These are phyloP conservation scores for Lentinula aciculospora DNA, from an alignment of 768 basidiomycete genomes.

Conservation along the genomic window DNA sequence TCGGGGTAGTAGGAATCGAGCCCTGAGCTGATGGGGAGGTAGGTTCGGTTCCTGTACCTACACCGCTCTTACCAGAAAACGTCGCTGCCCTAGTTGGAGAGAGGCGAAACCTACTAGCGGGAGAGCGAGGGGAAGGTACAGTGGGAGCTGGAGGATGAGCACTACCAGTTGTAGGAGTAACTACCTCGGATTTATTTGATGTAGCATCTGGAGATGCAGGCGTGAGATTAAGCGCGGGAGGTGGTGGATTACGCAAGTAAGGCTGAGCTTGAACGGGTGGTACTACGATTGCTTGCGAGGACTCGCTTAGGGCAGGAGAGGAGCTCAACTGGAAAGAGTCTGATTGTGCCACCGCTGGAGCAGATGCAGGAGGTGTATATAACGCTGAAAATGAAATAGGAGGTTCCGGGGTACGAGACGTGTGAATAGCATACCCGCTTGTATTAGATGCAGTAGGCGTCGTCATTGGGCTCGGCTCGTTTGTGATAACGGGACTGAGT, in stretches of 20 bases:
- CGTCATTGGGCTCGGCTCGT: conserved; percentile 15
- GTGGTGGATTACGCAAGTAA: background rate
- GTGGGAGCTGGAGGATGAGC: background rate
- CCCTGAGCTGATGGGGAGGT: background rate
- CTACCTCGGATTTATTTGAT: background rate
- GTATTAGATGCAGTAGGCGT: conserved; percentile 20
- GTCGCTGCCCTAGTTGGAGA: background rate
- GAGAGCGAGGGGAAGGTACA: background rate
- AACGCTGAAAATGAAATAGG: conserved; percentile 17
- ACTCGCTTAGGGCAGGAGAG: background rate
- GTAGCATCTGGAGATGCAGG: background rate
- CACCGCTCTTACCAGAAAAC: background rate
- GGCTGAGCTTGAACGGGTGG: background rate
- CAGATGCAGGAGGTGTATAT: conserved; percentile 1
- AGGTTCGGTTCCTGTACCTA: background rate
- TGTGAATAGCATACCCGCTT: conserved; percentile 2
- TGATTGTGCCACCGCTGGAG: conserved; percentile 1
- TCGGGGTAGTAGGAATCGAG: background rate
- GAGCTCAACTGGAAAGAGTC: background rate
- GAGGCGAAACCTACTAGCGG: background rate
- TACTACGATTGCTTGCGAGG: background rate
- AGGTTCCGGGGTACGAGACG: conserved; percentile 13
- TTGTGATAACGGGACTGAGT: conserved; percentile 3
- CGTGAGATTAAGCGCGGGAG: background rate
- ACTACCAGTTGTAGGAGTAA: background rate